Base-by-base conservation (phyloP, 2,329 filamentous ascomycete genomes). In the Sporothrix sp. region DNA sequence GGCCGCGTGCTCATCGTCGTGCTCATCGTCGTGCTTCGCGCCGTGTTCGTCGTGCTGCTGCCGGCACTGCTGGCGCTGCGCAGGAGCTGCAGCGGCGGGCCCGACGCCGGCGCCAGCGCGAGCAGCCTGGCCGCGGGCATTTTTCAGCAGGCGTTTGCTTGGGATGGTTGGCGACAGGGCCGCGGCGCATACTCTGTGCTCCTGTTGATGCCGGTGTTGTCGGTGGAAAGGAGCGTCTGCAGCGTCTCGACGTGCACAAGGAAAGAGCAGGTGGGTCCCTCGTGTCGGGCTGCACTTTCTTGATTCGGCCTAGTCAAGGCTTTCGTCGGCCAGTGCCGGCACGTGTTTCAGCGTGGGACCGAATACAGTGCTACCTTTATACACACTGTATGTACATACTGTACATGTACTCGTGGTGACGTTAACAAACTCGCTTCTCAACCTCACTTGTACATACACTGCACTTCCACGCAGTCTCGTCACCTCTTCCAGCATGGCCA, bases 61-160 rank as follows among this genome's bases (percentile, higher is more conserved):
- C 49, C 23, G 27, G 27, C 42, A 21, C 46, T 45, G 33, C 51
- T 39, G 14, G 52, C 52, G 18, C 39, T 51, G 33, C 54, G 54
- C 38, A 54, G 36, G n/a, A 54, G 44, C 39, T 51, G 49, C 23
- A 56, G 46, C 27, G 46, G 52, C 30, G 33, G 47, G 33, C 43
- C 42, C 14, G 48, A 39, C 25, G 53, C 33, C 28, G 51, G 48
- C 11, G 45, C 40, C 36, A 52, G 51, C 45, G 50, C n/a, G n/a
- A 54, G 45, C 45, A 53, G 45, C 28, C 48, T 39, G 18, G 33
- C 50, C 2, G 50, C 25, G 27, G 54, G 52, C 54, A 56, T 56
- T 33, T 6, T 23, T 13, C n/a, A n/a, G n/a, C n/a, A n/a, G n/a
- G n/a, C n/a, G n/a, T 14, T 14, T 28, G 7, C 9, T 21, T 37